These are phyloP conservation scores for Dissoconium aciculare DNA, from an alignment of 2,329 filamentous ascomycete genomes.

Conservation along the genomic window DNA sequence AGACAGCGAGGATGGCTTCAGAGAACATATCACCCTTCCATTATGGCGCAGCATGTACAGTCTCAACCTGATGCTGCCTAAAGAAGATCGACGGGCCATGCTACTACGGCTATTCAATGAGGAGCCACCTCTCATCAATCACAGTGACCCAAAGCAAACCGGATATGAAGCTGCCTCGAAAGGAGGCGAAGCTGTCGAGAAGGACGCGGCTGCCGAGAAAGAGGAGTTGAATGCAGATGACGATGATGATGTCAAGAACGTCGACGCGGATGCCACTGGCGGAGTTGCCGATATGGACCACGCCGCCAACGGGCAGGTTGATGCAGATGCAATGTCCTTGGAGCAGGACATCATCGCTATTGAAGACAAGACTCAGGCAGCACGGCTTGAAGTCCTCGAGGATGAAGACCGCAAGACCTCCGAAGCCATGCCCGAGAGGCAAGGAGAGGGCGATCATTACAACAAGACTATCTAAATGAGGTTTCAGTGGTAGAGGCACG, in stretches of 20 bases:
- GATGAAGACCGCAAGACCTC: conserved; percentile 22
- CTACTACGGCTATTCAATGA: conserved; percentile 83
- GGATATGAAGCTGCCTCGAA: conserved; percentile 5
- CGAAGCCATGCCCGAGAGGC: conserved; percentile 31
- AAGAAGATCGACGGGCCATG: conserved; percentile 88
- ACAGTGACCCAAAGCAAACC: conserved; percentile 21
- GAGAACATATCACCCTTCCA: conserved; percentile 74
- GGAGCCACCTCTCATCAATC: conserved; percentile 66
- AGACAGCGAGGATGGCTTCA: conserved; percentile 35
- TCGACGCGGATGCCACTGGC: conserved; percentile 3
- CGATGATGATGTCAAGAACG: conserved; percentile 6
- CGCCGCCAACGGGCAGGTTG: conserved; percentile 5
- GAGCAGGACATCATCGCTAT: conserved; percentile 27
- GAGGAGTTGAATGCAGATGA: conserved; percentile 8
- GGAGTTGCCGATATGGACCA: conserved; percentile 6
- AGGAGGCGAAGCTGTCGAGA: conserved; percentile 6
- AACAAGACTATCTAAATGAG: conserved; percentile 35
- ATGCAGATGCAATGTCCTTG: conserved; percentile 14
- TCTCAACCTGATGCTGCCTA: conserved; percentile 93
- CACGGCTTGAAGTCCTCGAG: conserved; percentile 29
- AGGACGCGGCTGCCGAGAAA: conserved; percentile 8
- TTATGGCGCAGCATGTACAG: conserved; percentile 88
- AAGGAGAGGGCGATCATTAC: conserved; percentile 31
- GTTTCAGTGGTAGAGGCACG: too few species aligned
- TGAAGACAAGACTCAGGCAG: conserved; percentile 26